Conservation (phyloP, 2,329 filamentous ascomycete genomes). For the Aureobasidium sp. region DNA sequence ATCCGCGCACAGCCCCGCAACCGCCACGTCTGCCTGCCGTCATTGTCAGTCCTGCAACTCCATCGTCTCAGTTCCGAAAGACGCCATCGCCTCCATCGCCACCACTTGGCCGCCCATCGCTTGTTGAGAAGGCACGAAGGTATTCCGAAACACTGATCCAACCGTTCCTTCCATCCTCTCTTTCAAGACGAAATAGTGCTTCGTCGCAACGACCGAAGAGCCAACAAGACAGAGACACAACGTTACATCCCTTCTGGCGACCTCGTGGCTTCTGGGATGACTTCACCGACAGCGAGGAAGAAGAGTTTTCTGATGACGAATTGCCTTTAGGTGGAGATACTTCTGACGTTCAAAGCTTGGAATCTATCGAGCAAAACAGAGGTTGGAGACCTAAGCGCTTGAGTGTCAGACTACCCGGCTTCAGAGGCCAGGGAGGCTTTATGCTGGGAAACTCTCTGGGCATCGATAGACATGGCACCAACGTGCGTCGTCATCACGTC, state of each 20-base stretch:
- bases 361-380: constrained; percentile 6
- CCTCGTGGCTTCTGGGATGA: constrained; percentile 57
- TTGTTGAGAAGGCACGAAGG: constrained; percentile 35
- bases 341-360: constrained; percentile 26
- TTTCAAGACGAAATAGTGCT: constrained; percentile 12
- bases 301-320: constrained; percentile 21
- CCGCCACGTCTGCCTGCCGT: constrained; percentile 39
- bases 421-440: constrained; percentile 36
- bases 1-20: constrained; percentile 48
- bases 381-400: constrained; percentile 21
- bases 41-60: constrained; percentile 48
- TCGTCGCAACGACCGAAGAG: constrained; percentile 13
- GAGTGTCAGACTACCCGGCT: constrained; percentile 27
- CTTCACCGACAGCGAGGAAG: constrained; percentile 33
- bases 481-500: constrained; percentile 34
- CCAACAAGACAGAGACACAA: constrained; percentile 28
- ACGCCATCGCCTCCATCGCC: not conserved
- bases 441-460: constrained; percentile 49
- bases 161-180: constrained; percentile 25
- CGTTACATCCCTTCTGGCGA: constrained; percentile 53
- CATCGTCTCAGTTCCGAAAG: constrained; percentile 18
- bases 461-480: constrained; percentile 39
- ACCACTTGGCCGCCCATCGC: constrained; percentile 28
- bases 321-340: constrained; percentile 40
- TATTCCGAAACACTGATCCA: constrained; percentile 38